These are phyloP conservation scores for Hyaloscypha variabilis DNA, from an alignment of 495 filamentous ascomycete genomes.

Conservation along the genomic window DNA sequence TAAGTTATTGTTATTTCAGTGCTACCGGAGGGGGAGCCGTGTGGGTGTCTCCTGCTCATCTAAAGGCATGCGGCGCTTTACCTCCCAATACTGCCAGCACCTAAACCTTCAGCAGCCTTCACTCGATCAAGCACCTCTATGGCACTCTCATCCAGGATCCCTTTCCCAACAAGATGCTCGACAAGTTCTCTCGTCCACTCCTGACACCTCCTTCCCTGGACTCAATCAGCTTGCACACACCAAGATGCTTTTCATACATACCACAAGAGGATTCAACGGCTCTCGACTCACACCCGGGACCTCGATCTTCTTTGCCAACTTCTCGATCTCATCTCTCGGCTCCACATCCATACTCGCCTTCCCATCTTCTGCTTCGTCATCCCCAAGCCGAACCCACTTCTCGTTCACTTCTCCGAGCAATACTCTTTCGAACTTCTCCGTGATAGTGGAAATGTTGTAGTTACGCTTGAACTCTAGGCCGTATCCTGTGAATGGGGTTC, in stretches of 20 bases:
- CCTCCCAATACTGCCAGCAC: no score
- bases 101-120: background rate
- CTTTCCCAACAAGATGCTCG: slow-evolving; percentile 3
- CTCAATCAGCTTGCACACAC: background rate
- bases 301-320: slow-evolving; percentile 11
- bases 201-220: slow-evolving; percentile 14
- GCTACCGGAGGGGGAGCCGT: no score
- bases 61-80: no score
- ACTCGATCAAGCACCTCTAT: slow-evolving; percentile 5
- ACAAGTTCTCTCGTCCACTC: slow-evolving; percentile 17
- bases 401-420: slow-evolving; percentile 1
- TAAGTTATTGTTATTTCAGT: no score
- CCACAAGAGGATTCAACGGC: slow-evolving; percentile 17
- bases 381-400: background rate
- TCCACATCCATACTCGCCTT: background rate
- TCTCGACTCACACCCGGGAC: slow-evolving; percentile 7
- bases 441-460: background rate
- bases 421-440: background rate
- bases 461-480: slow-evolving; percentile 15
- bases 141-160: background rate
- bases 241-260: background rate
- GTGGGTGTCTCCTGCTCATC: no score
- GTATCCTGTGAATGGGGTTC: slow-evolving; percentile 19
- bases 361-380: background rate
- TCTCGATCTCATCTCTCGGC: slow-evolving; percentile 14